A percentile compares a stretch with the other conserved stretches of the same genome.
Conservation (phyloP, 768 basidiomycete genomes). For the Boletus edulis region DNA sequence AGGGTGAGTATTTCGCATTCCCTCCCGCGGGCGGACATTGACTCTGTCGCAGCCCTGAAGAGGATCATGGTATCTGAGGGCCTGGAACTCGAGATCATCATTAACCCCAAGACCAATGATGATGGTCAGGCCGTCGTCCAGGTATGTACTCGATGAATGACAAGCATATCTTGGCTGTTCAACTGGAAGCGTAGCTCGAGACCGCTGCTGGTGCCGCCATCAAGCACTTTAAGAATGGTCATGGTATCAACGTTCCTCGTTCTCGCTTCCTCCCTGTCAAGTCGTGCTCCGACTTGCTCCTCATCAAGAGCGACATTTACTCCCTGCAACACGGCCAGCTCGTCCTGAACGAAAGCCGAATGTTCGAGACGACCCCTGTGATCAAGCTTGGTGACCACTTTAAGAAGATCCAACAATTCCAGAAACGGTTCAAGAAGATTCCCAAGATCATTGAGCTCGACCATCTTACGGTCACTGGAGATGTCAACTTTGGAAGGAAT, state of each 20-base stretch:
- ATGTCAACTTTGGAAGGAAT: slow-evolving; percentile 66
- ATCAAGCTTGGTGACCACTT: slow-evolving; percentile 78
- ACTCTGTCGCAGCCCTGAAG: slow-evolving; percentile 54
- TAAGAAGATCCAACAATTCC: slow-evolving; percentile 71
- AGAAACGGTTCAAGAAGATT: slow-evolving; percentile 75
- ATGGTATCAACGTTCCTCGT: slow-evolving; percentile 73
- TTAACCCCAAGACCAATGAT: slow-evolving; percentile 68
- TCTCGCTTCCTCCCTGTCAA: slow-evolving; percentile 69
- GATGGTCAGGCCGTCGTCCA: slow-evolving; percentile 71
- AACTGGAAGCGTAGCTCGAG: slow-evolving; percentile 46
- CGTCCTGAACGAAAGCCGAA: slow-evolving; percentile 54
- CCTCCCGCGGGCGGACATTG: not conserved
- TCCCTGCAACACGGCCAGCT: slow-evolving; percentile 67
- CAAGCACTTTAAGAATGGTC: slow-evolving; percentile 65
- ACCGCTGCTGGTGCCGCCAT: slow-evolving; percentile 76
- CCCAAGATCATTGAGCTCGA: slow-evolving; percentile 72
- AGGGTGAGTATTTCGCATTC: slow-evolving; percentile 28
- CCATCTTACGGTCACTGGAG: slow-evolving; percentile 71
- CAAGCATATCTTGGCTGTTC: not conserved
- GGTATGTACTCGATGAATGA: slow-evolving; percentile 25
- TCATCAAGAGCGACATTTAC: slow-evolving; percentile 71
- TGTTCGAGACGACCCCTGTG: slow-evolving; percentile 65
- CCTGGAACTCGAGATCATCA: slow-evolving; percentile 79
- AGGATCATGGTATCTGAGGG: slow-evolving; percentile 64
- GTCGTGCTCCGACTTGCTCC: slow-evolving; percentile 59